Percentiles rank a stretch among this genome's conserved stretches.
phyloP scores from a whole-genome alignment of 352 stramenopile species.

The Lagenidium giganteum region DNA sequence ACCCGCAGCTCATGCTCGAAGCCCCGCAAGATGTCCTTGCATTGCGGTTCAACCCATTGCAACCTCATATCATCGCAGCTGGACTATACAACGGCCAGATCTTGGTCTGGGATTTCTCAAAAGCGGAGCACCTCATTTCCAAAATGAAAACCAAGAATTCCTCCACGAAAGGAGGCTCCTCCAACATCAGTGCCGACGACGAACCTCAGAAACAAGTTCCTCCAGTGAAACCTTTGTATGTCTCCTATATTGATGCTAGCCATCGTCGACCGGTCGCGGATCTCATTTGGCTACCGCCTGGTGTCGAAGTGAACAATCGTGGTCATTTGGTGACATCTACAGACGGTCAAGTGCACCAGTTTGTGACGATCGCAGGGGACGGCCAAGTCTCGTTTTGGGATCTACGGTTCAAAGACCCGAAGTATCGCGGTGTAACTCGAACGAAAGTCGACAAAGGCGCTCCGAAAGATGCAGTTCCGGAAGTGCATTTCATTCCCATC shows the following conservation, averaged over 20 bases:
- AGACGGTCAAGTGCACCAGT: slow-evolving; percentile 75
- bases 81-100: slow-evolving; percentile 88
- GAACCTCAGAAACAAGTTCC: slow-evolving; percentile 54
- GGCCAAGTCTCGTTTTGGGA: slow-evolving; percentile 93
- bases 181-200: slow-evolving; percentile 18
- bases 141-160: slow-evolving; percentile 56
- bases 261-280: slow-evolving; percentile 85
- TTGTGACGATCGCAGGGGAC: slow-evolving; percentile 89
- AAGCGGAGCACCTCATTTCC: slow-evolving; percentile 58
- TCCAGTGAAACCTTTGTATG: slow-evolving; percentile 61
- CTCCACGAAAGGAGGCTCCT: slow-evolving; percentile 12
- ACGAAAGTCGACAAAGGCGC: slow-evolving; percentile 58
- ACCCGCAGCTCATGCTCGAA: slow-evolving; percentile 91
- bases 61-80: slow-evolving; percentile 77
- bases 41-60: slow-evolving; percentile 87
- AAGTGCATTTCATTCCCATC: slow-evolving; percentile 80
- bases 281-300: slow-evolving; percentile 81
- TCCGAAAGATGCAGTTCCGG: slow-evolving; percentile 47
- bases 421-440: slow-evolving; percentile 62
- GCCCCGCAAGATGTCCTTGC: slow-evolving; percentile 85
- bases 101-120: slow-evolving; percentile 88
- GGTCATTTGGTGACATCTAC: slow-evolving; percentile 68
- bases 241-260: slow-evolving; percentile 86
- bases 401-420: slow-evolving; percentile 85
- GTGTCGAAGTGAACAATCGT: slow-evolving; percentile 86